phyloP scores from a whole-genome alignment of 306 rosid species.

The Quercus engelmannii region DNA sequence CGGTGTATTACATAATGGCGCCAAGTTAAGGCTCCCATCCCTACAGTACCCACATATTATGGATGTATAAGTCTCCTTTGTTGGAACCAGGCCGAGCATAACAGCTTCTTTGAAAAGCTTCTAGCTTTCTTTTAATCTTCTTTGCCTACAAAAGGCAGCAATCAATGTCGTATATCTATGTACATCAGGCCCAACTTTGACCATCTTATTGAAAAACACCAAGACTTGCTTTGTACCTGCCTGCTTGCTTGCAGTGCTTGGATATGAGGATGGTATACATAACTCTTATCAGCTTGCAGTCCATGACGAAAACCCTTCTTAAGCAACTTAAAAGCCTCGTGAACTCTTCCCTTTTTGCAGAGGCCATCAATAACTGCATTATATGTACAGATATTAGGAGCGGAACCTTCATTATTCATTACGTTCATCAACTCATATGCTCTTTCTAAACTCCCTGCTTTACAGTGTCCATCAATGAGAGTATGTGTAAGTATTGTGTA shows the following conservation, averaged over 20 bases:
- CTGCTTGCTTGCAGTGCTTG: constrained; percentile 52
- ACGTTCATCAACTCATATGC: constrained; percentile 60
- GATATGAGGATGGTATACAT: constrained; percentile 74
- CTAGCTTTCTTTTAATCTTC: constrained; percentile 50
- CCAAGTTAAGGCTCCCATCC: constrained; percentile 48
- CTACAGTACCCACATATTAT: constrained; percentile 85
- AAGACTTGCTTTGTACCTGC: constrained; percentile 52
- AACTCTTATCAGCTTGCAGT: constrained; percentile 53
- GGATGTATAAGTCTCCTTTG: constrained; percentile 77
- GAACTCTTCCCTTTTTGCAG: constrained; percentile 64
- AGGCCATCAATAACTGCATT: constrained; percentile 71
- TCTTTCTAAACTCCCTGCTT: constrained; percentile 60
- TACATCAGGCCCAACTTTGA: constrained; percentile 77
- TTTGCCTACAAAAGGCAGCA: constrained; percentile 64
- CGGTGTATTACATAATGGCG: neutral
- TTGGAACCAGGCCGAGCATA: constrained; percentile 58
- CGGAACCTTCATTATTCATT: constrained; percentile 48
- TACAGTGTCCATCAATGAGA: constrained; percentile 74
- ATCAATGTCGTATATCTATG: constrained; percentile 74
- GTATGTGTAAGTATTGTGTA: constrained; percentile 77
- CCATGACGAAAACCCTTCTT: constrained; percentile 36
- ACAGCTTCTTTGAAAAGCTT: constrained; percentile 33
- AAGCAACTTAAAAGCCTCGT: constrained; percentile 65
- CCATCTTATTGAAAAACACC: constrained; percentile 73
- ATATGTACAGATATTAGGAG: constrained; percentile 71